Conservation (phyloP, 2,329 filamentous ascomycete species). For the Corinectria fuckeliana region DNA sequence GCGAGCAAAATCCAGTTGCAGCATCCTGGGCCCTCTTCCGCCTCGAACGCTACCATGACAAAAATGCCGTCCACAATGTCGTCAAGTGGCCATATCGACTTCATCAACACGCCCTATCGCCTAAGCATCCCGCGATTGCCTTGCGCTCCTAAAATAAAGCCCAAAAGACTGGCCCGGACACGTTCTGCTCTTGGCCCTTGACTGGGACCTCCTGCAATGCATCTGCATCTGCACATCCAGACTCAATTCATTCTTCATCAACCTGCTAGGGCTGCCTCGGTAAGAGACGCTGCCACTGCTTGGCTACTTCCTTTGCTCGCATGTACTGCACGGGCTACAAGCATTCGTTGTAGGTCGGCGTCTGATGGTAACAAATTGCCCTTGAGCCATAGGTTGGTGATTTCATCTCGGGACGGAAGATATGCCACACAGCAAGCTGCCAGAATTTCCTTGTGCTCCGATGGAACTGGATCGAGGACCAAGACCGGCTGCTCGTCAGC, state of each 20-base stretch:
- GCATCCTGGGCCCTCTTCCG: too few species aligned
- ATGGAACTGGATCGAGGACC: conserved; percentile 82
- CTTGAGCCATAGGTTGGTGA: conserved; percentile 95
- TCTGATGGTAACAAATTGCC: conserved; percentile 61
- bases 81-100: not conserved
- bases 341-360: conserved; percentile 39
- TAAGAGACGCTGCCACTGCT: conserved; percentile 43
- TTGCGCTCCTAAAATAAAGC: not conserved
- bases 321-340: conserved; percentile 50
- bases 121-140: not conserved
- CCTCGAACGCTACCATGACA: too few species aligned
- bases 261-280: conserved; percentile 43
- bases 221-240: not conserved
- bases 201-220: not conserved
- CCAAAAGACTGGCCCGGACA: too few species aligned
- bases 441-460: conserved; percentile 77
- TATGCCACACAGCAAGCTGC: conserved; percentile 93
- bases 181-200: not conserved
- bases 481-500: conserved; percentile 50
- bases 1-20: too few species aligned
- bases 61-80: not conserved
- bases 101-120: not conserved
- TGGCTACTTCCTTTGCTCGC: conserved; percentile 48
- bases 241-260: conserved; percentile 12
- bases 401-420: conserved; percentile 83